Evolutionary conservation across 1,284 basidiomycete species (phyloP), one percentile per base, ranked within the genome.

Genomic region (Puccinia novopanici): DNA sequence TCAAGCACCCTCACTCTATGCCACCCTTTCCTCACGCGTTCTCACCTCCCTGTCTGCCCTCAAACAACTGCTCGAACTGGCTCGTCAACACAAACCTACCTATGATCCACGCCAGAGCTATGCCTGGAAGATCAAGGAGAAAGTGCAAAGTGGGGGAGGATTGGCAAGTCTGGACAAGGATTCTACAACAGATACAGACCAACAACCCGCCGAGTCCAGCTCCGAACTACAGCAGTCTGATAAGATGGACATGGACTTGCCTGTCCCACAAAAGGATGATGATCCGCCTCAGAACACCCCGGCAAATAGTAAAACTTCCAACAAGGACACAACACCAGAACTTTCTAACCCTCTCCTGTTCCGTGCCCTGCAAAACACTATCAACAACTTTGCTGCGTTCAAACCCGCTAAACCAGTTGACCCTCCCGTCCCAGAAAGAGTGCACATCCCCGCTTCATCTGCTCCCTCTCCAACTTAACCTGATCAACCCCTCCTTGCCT

Each of bases 1-100:
- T 84, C 92, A 93, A 84, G 90, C 92, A 0, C 93, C 93, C 37
- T 91, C 93, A 83, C 87, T 94, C 42, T 93, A 94, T 84, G 90
- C 90, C 12, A 88, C 94, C 3, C 87, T 94, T 52, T 93, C 92
- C 63, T 92, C 92, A 84, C 90, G 93, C 83, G 86, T 94, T 30
- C 77, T 80, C 37, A 72, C 83, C 92, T 93, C 85, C 83, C 89
- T 85, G n/a, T 71, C 48, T 55, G 67, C 42, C 27, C 40, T 74
- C 13, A 37, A 65, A 37, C 54, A 70, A 40, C 80, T 76, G 19
- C 72, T 81, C 17, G 71, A 71, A 3, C 40, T 80, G 17, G 77
- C 77, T 55, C 77, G 68, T 48, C 50, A 42, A 34, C 57, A 55
- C 34, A 80, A 80, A 54, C 77, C 77, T 22, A 45, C 55, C 59